Base-by-base conservation (phyloP, 257 asterid genomes). In the Cinchona pubescens region DNA sequence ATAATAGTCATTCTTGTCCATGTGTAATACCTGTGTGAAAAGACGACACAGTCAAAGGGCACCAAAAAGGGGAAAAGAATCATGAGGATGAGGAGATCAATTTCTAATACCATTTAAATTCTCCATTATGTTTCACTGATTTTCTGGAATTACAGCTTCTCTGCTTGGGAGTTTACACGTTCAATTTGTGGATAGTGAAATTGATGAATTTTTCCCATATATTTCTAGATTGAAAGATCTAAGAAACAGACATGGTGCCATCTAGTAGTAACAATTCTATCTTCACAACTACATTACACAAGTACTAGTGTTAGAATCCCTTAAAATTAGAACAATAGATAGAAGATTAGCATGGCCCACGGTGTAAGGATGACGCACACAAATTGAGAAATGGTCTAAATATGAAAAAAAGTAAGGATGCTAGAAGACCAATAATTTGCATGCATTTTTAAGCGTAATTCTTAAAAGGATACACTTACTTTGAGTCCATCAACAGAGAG, bases 1-100 rank as follows among this genome's bases (percentile, higher is more conserved):
- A 74, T 95, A 95, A 60, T 95, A 90, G 79, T 95, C 97, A 81
- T 95, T 95, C 79, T 88, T 92, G 87, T 95, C 99, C 97, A 95
- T 92, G 84, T 95, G 99, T 64, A 95, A 85, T 5, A 95, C 99
- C 98, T 95, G 80, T 71, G 48, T 42, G 46, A 72, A 25, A 80
- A 45, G 53, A 69, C 14, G 32, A 0, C 74, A 70, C 9, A n/a
- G 30, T 49, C 58, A 69, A 30, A 64, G 60, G 27, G 14, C 23
- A 23, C 14, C 25, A 1, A 55, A 7, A 21, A 18, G 45, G 45
- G 5, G 45, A 40, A 40, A 40, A 40, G 0, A 40, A 40, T 40
- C 45, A 5, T 40, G 5, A 7, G 8, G 5, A 5, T 10, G 8
- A 40, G 61, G 12, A 55, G 15, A 55, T n/a, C 61, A 23, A 55